Percentiles rank a stretch among this genome's conserved stretches.
Evolutionary conservation across 129 eudicot species (phyloP).

Genomic region (Arctium minus): DNA sequence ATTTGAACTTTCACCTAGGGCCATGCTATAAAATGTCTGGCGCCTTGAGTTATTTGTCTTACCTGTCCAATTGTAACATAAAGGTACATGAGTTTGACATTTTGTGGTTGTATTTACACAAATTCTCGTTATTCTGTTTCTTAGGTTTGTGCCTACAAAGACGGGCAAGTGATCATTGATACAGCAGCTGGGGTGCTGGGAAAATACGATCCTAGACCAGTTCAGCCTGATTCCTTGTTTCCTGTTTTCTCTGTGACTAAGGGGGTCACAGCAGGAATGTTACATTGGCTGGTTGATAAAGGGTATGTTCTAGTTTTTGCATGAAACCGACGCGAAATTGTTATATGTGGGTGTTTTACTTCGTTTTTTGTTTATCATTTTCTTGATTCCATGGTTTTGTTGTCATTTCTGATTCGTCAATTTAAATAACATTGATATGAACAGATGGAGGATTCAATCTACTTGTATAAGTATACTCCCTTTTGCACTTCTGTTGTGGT

Average conservation of each 20-base stretch:
- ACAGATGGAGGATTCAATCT: not conserved
- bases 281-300: constrained; percentile 83
- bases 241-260: constrained; percentile 80
- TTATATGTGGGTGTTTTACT: not conserved
- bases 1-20: no score
- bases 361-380: not conserved
- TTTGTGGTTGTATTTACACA: not conserved
- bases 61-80: no score
- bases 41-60: no score
- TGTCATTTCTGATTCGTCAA: not conserved
- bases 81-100: no score
- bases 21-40: no score
- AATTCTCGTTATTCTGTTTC: not conserved
- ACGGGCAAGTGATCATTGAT: constrained; percentile 90
- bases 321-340: not conserved
- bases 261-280: constrained; percentile 84
- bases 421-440: not conserved
- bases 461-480: not conserved
- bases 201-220: constrained; percentile 89
- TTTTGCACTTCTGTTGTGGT: not conserved
- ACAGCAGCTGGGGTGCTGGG: constrained; percentile 92
- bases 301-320: constrained; percentile 44
- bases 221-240: constrained; percentile 80
- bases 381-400: not conserved
- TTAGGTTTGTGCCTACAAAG: constrained; percentile 94